phyloP scores from a whole-genome alignment of 116 monocot genomes.

The Posidonia oceanica region DNA sequence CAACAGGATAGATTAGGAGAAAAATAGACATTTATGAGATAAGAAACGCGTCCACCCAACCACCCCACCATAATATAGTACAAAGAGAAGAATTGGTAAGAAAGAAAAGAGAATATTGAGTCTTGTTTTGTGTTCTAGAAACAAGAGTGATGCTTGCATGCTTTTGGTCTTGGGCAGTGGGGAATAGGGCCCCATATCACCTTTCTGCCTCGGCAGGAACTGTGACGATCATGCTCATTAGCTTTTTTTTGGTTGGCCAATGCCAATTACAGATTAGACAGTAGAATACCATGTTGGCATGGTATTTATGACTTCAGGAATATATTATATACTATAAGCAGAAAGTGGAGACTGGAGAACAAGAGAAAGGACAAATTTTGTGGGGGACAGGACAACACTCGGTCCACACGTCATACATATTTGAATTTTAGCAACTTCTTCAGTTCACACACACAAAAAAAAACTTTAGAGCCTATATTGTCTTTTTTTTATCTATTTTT shows the following conservation, averaged over 20 bases:
- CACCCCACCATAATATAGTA: background rate
- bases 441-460: too few species aligned
- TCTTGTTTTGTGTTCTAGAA: background rate
- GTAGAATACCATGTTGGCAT: too few species aligned
- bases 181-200: background rate
- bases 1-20: background rate
- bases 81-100: background rate
- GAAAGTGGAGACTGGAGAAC: too few species aligned
- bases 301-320: too few species aligned
- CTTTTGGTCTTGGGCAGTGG: background rate
- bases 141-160: background rate
- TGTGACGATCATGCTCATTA: background rate
- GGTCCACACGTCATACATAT: too few species aligned
- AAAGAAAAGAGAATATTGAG: background rate
- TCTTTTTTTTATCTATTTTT: background rate
- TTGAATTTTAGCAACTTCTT: too few species aligned
- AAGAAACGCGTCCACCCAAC: background rate
- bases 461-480: too few species aligned
- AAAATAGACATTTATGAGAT: background rate
- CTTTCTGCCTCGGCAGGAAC: background rate
- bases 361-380: too few species aligned
- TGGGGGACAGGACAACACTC: too few species aligned
- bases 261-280: background rate
- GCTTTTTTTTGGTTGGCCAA: background rate
- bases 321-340: too few species aligned